phyloP scores from a whole-genome alignment of 352 stramenopile genomes.

The Phytopythium ostracodes region DNA sequence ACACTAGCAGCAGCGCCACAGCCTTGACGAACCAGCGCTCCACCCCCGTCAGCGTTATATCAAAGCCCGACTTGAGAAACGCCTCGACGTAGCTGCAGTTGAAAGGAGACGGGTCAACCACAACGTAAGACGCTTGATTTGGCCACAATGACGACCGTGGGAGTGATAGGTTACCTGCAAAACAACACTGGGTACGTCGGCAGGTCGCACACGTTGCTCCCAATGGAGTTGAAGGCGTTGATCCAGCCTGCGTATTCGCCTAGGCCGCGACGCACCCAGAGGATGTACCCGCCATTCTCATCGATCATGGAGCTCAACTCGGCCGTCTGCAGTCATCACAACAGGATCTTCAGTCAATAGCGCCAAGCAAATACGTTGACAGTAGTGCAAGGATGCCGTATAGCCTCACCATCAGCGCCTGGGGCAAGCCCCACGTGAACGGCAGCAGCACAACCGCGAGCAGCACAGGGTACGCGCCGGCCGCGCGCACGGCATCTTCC shows the following conservation, averaged over 20 bases:
- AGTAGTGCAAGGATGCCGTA: too few relatives aligned
- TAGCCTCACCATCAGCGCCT: constrained; percentile 71
- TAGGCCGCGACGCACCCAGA: constrained; percentile 77
- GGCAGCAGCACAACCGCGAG: constrained; percentile 68
- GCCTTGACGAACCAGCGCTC: constrained; percentile 77
- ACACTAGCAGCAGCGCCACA: constrained; percentile 62
- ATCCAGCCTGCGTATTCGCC: constrained; percentile 81
- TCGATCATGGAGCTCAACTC: constrained; percentile 84
- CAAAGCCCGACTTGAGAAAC: constrained; percentile 61
- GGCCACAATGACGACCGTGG: not conserved
- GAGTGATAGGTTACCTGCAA: constrained; percentile 33
- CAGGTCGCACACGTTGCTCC: constrained; percentile 82
- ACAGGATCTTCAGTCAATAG: not conserved
- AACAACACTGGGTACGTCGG: constrained; percentile 84
- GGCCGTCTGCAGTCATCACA: constrained; percentile 37
- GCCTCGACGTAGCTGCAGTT: constrained; percentile 66
- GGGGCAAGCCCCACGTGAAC: constrained; percentile 80
- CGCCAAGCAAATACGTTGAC: not conserved
- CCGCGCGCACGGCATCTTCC: constrained; percentile 69
- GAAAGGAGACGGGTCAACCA: not conserved
- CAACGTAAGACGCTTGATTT: not conserved
- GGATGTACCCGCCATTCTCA: constrained; percentile 82
- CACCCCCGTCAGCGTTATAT: constrained; percentile 37
- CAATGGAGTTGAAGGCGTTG: constrained; percentile 84
- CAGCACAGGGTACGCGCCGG: constrained; percentile 65